A percentile compares a stretch with the other conserved stretches of the same genome.
These are phyloP conservation scores for Camellia sinensis DNA, from an alignment of 148 eudicot genomes.

Conservation along the genomic window DNA sequence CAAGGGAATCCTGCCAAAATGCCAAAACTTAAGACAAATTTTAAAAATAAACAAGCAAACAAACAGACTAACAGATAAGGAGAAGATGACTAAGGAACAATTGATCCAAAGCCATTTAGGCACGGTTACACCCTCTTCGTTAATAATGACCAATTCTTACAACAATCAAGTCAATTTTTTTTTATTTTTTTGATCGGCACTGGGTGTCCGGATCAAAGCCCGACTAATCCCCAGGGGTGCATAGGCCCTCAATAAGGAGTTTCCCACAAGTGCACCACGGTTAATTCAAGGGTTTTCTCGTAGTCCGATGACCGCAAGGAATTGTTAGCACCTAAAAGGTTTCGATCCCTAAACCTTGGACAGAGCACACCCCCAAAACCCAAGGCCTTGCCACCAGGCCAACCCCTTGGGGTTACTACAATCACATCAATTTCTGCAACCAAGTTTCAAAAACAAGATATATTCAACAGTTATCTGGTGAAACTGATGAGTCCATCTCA, in stretches of 20 bases:
- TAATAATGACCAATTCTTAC: not conserved
- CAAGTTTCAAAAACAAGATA: not conserved
- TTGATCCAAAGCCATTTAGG: not conserved
- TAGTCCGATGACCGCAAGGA: no score
- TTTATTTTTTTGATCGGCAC: no score
- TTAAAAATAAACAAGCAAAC: slow-evolving; percentile 10
- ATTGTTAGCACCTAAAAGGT: no score
- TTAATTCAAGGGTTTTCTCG: no score
- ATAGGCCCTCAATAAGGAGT: no score
- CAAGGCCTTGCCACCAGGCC: no score
- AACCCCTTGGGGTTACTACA: no score
- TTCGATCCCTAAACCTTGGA: no score
- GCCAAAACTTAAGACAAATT: slow-evolving; percentile 12
- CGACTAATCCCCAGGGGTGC: no score
- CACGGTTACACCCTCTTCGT: not conserved
- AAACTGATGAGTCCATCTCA: not conserved
- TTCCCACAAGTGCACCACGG: no score
- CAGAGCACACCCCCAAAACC: no score
- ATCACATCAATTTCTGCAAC: not conserved
- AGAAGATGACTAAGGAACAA: not conserved
- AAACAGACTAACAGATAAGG: not conserved
- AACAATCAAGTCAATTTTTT: not conserved
- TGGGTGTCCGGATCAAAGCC: no score
- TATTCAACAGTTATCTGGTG: not conserved
- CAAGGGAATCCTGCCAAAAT: slow-evolving; percentile 88